Conservation (phyloP, 2,329 filamentous ascomycete genomes). For the Diaporthe helianthi region DNA sequence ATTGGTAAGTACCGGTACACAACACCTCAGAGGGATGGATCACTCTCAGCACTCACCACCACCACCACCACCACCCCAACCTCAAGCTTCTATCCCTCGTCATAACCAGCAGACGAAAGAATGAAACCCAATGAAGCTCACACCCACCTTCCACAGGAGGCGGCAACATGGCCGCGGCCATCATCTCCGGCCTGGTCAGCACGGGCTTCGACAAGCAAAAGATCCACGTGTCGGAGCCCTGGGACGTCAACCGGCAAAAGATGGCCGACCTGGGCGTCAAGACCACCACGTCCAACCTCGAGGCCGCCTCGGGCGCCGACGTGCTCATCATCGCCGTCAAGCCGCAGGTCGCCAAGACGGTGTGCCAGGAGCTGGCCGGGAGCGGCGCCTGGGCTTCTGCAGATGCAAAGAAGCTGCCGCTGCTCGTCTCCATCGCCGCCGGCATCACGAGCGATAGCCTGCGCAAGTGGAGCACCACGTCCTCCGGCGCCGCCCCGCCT, state of each 20-base stretch:
- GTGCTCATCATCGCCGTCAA: slow-evolving; percentile 59
- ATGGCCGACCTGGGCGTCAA: slow-evolving; percentile 53
- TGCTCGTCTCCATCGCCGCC: slow-evolving; percentile 57
- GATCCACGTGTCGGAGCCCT: slow-evolving; percentile 57
- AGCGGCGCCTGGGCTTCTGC: slow-evolving; percentile 41
- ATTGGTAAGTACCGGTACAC: slow-evolving; percentile 32
- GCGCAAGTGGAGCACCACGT: slow-evolving; percentile 49
- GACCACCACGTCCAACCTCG: slow-evolving; percentile 55
- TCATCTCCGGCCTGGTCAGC: slow-evolving; percentile 55
- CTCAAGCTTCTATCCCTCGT: background rate
- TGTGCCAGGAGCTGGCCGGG: slow-evolving; percentile 54
- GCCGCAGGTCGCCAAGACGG: slow-evolving; percentile 56
- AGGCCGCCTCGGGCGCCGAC: slow-evolving; percentile 52
- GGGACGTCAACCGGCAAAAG: slow-evolving; percentile 60
- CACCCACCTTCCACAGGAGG: slow-evolving; percentile 44
- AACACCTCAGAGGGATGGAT: background rate
- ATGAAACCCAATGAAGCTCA: slow-evolving; percentile 1
- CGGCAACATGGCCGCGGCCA: slow-evolving; percentile 61
- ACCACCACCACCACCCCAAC: background rate
- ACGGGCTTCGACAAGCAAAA: slow-evolving; percentile 50
- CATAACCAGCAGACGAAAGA: background rate
- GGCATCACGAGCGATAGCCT: slow-evolving; percentile 55
- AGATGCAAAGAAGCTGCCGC: slow-evolving; percentile 43
- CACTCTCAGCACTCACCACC: too few species aligned
- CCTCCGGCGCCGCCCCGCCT: slow-evolving; percentile 48